Conservation (phyloP, 2,329 filamentous ascomycete genomes). For the Paecilomyces variotii region DNA sequence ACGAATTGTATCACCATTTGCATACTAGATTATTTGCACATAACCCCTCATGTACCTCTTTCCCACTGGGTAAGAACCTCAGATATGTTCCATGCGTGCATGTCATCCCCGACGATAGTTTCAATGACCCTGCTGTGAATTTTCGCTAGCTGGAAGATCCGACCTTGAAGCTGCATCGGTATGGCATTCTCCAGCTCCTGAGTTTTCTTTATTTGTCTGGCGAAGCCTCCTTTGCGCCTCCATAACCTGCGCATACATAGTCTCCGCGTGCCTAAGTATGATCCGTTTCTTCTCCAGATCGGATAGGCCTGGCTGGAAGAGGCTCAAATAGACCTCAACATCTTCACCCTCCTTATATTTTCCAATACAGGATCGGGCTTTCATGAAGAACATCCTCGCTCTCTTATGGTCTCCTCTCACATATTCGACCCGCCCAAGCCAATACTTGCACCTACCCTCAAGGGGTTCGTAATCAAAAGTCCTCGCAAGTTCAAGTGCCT, state of each 20-base stretch:
- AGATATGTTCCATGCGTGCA: too few relatives aligned
- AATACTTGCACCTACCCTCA: constrained; percentile 16
- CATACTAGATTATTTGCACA: too few relatives aligned
- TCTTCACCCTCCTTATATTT: constrained; percentile 11
- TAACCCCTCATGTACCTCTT: too few relatives aligned
- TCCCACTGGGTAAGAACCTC: too few relatives aligned
- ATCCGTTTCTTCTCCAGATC: background rate
- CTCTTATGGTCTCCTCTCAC: constrained; percentile 6
- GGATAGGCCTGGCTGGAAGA: constrained; percentile 4
- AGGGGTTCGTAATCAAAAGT: background rate
- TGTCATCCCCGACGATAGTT: too few relatives aligned
- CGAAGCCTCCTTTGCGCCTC: background rate
- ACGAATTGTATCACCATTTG: too few relatives aligned
- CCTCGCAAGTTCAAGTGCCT: constrained; percentile 7
- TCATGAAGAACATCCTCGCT: constrained; percentile 12
- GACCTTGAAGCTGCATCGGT: background rate
- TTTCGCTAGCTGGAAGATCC: background rate
- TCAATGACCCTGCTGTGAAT: background rate
- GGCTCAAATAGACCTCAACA: background rate
- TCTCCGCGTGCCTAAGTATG: background rate
- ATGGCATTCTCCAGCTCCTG: background rate
- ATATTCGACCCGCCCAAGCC: constrained; percentile 18
- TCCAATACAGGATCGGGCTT: constrained; percentile 10
- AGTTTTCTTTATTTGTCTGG: background rate
- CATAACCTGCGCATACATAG: background rate